Evolutionary conservation across 768 basidiomycete genomes (phyloP).

Genomic region (Coprinellus micaceus): DNA sequence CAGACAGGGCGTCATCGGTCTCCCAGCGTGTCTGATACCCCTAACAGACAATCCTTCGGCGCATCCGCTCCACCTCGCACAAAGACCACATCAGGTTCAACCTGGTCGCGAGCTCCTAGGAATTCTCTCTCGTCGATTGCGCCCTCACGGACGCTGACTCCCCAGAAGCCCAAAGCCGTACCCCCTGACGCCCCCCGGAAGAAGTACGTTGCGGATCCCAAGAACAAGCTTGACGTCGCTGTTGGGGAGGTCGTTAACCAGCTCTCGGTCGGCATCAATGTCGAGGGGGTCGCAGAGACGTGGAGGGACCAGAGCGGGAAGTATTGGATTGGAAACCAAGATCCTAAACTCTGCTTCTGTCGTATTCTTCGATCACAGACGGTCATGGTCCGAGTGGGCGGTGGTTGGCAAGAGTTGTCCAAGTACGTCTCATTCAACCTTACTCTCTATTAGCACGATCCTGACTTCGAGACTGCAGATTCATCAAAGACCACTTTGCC

Average conservation of each 20-base stretch:
- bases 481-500: slow-evolving; percentile 83
- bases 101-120: slow-evolving; percentile 68
- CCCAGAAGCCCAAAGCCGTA: slow-evolving; percentile 35
- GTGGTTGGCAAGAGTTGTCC: slow-evolving; percentile 90
- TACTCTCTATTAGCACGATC: slow-evolving; percentile 5
- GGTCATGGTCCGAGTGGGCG: slow-evolving; percentile 95
- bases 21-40: slow-evolving; percentile 57
- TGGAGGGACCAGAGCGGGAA: slow-evolving; percentile 94
- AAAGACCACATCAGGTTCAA: slow-evolving; percentile 48
- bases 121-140: slow-evolving; percentile 49
- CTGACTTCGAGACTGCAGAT: slow-evolving; percentile 57
- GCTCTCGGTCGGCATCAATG: slow-evolving; percentile 77
- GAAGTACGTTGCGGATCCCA: slow-evolving; percentile 82
- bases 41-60: slow-evolving; percentile 35
- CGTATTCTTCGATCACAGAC: slow-evolving; percentile 87
- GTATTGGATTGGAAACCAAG: slow-evolving; percentile 93
- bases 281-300: slow-evolving; percentile 75
- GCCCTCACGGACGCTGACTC: slow-evolving; percentile 40
- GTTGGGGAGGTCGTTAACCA: slow-evolving; percentile 91
- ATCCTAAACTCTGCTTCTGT: slow-evolving; percentile 87
- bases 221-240: slow-evolving; percentile 87
- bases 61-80: slow-evolving; percentile 36
- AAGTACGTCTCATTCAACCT: slow-evolving; percentile 50
- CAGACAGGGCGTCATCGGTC: slow-evolving; percentile 43
- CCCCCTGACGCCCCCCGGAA: slow-evolving; percentile 42